phyloP scores from a whole-genome alignment of 352 stramenopile genomes.

The Pythium pectinolyticum region DNA sequence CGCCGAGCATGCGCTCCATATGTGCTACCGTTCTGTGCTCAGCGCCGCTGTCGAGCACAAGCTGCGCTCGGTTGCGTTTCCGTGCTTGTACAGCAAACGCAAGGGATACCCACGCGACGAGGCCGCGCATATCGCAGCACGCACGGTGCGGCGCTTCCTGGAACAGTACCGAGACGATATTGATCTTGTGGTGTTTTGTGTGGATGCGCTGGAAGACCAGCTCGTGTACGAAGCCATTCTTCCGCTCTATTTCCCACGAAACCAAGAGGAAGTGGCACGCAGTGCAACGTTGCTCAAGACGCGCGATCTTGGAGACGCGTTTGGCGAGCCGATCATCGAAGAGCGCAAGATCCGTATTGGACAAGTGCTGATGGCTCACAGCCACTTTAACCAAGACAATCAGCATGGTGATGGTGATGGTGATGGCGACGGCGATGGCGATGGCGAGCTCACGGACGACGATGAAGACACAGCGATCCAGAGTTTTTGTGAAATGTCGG shows the following conservation, averaged over 20 bases:
- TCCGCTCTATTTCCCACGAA: constrained; percentile 75
- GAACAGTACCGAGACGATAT: constrained; percentile 65
- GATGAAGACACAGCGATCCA: constrained; percentile 49
- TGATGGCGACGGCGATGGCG: constrained; percentile 21
- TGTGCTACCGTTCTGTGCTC: constrained; percentile 72
- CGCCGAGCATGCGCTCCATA: constrained; percentile 80
- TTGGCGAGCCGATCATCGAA: constrained; percentile 76
- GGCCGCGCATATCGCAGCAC: constrained; percentile 65
- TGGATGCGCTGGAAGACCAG: constrained; percentile 65
- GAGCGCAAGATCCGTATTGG: constrained; percentile 82
- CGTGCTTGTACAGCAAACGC: constrained; percentile 69
- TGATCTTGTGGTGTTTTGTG: constrained; percentile 62
- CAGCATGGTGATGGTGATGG: too few species aligned
- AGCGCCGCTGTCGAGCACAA: constrained; percentile 62
- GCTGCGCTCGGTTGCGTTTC: constrained; percentile 66
- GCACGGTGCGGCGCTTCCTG: constrained; percentile 77
- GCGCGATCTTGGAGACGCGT: constrained; percentile 59
- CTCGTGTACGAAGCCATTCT: constrained; percentile 61
- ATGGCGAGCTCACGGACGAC: constrained; percentile 26
- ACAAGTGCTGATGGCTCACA: constrained; percentile 20
- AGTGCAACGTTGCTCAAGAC: constrained; percentile 31
- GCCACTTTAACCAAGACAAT: constrained; percentile 5
- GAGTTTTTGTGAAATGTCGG: constrained; percentile 60
- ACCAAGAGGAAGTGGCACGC: constrained; percentile 33
- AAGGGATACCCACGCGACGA: constrained; percentile 82